Evolutionary conservation across 208 protist genomes (phyloP).

Genomic region (Blechomonas ayalai): DNA sequence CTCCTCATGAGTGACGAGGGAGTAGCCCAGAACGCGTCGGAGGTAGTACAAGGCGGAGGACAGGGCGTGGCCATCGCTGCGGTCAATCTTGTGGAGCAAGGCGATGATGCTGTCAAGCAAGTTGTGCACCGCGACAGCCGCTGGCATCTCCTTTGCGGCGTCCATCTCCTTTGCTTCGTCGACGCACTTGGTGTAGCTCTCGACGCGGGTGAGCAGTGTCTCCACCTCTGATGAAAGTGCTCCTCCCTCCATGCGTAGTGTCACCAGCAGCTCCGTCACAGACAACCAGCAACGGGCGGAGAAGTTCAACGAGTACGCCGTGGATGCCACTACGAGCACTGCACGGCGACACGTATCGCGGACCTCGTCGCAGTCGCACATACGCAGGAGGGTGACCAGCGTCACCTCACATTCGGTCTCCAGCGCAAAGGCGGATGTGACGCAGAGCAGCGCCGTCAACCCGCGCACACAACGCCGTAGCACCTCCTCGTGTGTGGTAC

Average conservation of each 20-base stretch:
- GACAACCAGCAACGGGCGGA: conserved; percentile 62
- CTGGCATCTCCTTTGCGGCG: not conserved
- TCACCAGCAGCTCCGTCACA: conserved; percentile 46
- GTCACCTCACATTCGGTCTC: conserved; percentile 72
- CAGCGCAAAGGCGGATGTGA: conserved; percentile 69
- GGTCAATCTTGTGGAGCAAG: conserved; percentile 21
- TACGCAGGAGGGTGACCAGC: conserved; percentile 53
- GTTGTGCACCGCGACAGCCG: conserved; percentile 26
- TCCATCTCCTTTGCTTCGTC: not conserved
- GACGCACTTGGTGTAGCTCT: conserved; percentile 56
- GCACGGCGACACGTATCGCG: conserved; percentile 37
- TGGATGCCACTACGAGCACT: conserved; percentile 55
- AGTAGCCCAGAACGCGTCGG: conserved; percentile 52
- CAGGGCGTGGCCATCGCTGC: conserved; percentile 35
- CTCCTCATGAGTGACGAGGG: conserved; percentile 47
- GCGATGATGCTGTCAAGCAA: conserved; percentile 43
- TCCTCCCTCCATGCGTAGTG: conserved; percentile 26
- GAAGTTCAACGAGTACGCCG: conserved; percentile 60
- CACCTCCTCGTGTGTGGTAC: conserved; percentile 33
- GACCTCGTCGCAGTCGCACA: conserved; percentile 39
- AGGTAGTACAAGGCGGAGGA: conserved; percentile 45
- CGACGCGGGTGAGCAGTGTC: conserved; percentile 56
- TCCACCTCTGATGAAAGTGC: conserved; percentile 37
- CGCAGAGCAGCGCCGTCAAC: conserved; percentile 59
- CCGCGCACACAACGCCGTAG: conserved; percentile 57